These are phyloP conservation scores for Dactylellina sp. DNA, from an alignment of 2,329 filamentous ascomycete species.

Conservation along the genomic window DNA sequence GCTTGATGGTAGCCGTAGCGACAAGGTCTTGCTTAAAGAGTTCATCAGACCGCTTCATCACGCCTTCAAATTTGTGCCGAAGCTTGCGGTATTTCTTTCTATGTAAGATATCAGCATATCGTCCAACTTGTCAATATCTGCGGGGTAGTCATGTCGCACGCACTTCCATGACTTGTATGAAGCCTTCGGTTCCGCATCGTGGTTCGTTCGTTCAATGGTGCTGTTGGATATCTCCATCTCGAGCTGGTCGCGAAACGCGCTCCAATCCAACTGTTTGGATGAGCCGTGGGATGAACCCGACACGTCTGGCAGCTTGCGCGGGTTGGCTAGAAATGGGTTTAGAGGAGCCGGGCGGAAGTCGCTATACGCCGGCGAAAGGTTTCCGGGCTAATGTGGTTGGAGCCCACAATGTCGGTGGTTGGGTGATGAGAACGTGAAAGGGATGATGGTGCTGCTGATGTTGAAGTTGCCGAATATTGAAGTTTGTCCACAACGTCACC, in stretches of 20 bases:
- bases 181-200: slow-evolving; percentile 59
- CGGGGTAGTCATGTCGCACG: slow-evolving; percentile 39
- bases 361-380: not conserved
- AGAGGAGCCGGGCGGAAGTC: not conserved
- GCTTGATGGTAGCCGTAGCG: slow-evolving; percentile 81
- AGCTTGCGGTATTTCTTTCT: slow-evolving; percentile 96
- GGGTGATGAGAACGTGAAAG: slow-evolving; percentile 26
- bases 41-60: slow-evolving; percentile 82
- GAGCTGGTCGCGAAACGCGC: slow-evolving; percentile 56
- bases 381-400: slow-evolving; percentile 5
- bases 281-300: slow-evolving; percentile 13
- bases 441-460: slow-evolving; percentile 28
- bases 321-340: not conserved
- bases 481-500: slow-evolving; percentile 29
- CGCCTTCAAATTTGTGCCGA: slow-evolving; percentile 80
- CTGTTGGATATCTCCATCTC: slow-evolving; percentile 56
- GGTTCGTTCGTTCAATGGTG: slow-evolving; percentile 54
- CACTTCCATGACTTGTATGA: slow-evolving; percentile 64
- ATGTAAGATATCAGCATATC: slow-evolving; percentile 64
- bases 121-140: slow-evolving; percentile 66
- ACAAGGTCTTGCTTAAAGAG: slow-evolving; percentile 84
- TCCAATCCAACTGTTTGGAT: slow-evolving; percentile 53
- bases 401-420: slow-evolving; percentile 8
- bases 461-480: slow-evolving; percentile 13
- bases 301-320: slow-evolving; percentile 39